A percentile compares a stretch with the other conserved stretches of the same genome.
phyloP scores from a whole-genome alignment of 495 filamentous ascomycete genomes.

The Hypoxylon fuscum region DNA sequence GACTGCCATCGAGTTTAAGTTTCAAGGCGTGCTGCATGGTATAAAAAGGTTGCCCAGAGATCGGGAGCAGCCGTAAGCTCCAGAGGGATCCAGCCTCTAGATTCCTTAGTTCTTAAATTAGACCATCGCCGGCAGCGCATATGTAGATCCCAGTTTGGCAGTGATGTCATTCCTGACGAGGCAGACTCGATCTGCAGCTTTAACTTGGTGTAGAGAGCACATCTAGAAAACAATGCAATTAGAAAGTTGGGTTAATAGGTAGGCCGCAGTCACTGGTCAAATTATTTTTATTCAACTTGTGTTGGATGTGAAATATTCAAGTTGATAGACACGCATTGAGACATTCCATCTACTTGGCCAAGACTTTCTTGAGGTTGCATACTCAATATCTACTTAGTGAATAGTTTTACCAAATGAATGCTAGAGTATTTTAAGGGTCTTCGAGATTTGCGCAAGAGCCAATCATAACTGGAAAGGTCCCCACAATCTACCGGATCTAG shows the following conservation, averaged over 20 bases:
- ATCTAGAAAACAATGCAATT: neutral
- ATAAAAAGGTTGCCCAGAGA: neutral
- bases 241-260: neutral
- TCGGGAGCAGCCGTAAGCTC: constrained; percentile 24
- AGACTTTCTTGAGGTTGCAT: no score
- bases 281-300: no score
- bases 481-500: constrained; percentile 20
- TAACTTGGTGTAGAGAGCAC: neutral
- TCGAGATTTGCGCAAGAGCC: neutral
- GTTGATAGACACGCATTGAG: no score
- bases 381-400: no score
- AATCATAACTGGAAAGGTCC: constrained; percentile 20
- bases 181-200: neutral
- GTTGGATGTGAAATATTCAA: no score
- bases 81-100: constrained; percentile 3
- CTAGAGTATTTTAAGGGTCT: constrained; percentile 16
- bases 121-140: constrained; percentile 14
- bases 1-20: constrained; percentile 6
- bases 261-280: no score
- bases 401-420: no score
- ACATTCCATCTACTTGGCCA: no score
- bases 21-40: no score
- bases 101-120: constrained; percentile 26
- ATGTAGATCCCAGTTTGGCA: constrained; percentile 20
- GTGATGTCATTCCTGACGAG: constrained; percentile 24